A percentile compares a stretch with the other conserved stretches of the same genome.
Evolutionary conservation across 2,329 filamentous ascomycete species (phyloP).

Genomic region (Kalmusia sp.): DNA sequence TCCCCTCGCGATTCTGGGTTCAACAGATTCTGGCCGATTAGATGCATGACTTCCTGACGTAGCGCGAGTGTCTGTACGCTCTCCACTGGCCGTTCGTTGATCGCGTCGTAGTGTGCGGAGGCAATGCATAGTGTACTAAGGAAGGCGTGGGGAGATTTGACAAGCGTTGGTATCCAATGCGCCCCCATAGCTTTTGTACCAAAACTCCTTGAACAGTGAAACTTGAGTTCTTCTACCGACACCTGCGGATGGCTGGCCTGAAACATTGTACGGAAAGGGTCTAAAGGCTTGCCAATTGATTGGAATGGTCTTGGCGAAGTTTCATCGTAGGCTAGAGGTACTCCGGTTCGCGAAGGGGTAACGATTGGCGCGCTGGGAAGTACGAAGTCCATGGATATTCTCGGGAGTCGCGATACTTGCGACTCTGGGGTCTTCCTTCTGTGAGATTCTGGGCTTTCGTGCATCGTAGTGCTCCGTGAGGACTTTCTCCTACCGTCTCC

Average conservation of each 20-base stretch:
- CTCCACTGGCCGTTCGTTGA: slow-evolving; percentile 28
- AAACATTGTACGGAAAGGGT: slow-evolving; percentile 46
- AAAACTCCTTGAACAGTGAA: slow-evolving; percentile 42
- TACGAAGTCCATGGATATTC: slow-evolving; percentile 17
- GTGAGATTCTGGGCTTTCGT: slow-evolving; percentile 5
- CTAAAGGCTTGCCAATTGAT: slow-evolving; percentile 40
- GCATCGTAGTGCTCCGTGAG: slow-evolving; percentile 13
- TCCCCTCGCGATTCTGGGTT: slow-evolving; percentile 29
- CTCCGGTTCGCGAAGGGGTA: slow-evolving; percentile 16
- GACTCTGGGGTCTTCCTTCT: slow-evolving; percentile 9
- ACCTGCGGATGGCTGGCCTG: slow-evolving; percentile 36
- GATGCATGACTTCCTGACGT: slow-evolving; percentile 43
- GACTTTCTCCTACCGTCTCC: slow-evolving; percentile 12
- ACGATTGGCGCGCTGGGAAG: slow-evolving; percentile 32
- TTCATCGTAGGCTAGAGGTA: slow-evolving; percentile 29
- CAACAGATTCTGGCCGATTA: slow-evolving; percentile 34
- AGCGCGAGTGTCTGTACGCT: slow-evolving; percentile 40
- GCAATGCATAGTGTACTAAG: slow-evolving; percentile 47
- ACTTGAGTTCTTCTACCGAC: slow-evolving; percentile 43
- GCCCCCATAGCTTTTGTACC: slow-evolving; percentile 41
- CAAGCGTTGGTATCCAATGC: slow-evolving; percentile 44
- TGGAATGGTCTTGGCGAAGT: slow-evolving; percentile 20
- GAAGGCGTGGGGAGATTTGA: slow-evolving; percentile 42
- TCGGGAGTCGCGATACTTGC: slow-evolving; percentile 13
- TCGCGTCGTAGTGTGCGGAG: slow-evolving; percentile 41